phyloP scores from a whole-genome alignment of 2,329 filamentous ascomycete species.

The Neofusicoccum kwambonambiense region DNA sequence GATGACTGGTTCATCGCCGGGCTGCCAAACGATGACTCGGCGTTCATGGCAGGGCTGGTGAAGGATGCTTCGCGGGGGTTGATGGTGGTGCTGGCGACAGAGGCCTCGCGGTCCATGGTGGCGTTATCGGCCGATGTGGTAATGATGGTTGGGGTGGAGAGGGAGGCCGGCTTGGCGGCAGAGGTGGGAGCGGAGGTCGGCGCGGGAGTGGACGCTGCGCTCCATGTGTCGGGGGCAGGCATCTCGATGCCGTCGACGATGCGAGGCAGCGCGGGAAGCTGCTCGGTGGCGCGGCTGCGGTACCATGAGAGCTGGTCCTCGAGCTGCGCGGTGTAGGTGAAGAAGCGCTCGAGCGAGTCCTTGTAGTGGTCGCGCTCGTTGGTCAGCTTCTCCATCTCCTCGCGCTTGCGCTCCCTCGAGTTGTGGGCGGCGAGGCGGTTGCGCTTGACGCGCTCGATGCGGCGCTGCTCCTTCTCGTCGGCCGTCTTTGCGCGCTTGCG shows the following conservation, averaged over 20 bases:
- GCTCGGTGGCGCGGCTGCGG: constrained; percentile 33
- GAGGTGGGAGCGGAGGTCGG: neutral
- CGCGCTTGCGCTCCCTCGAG: constrained; percentile 88
- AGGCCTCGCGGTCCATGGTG: neutral
- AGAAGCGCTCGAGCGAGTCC: constrained; percentile 58
- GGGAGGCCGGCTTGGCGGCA: neutral
- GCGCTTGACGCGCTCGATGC: constrained; percentile 93
- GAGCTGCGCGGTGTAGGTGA: constrained; percentile 50
- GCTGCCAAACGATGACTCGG: constrained; percentile 24
- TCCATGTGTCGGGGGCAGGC: constrained; percentile 22
- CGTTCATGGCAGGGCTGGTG: constrained; percentile 13
- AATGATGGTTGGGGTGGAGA: neutral
- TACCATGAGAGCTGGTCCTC: constrained; percentile 47
- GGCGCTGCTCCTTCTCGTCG: constrained; percentile 96
- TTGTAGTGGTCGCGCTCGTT: constrained; percentile 64
- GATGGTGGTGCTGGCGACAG: constrained; percentile 24
- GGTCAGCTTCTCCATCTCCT: constrained; percentile 82
- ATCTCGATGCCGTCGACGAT: constrained; percentile 26
- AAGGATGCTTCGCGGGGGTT: constrained; percentile 33
- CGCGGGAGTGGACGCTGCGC: neutral
- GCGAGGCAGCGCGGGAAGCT: constrained; percentile 25
- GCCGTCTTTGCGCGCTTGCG: constrained; percentile 98
- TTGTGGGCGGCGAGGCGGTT: constrained; percentile 96
- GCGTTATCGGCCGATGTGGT: neutral
- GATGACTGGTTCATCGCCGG: constrained; percentile 21